Evolutionary conservation across 768 basidiomycete genomes (phyloP).

Genomic region (Russula lepida): DNA sequence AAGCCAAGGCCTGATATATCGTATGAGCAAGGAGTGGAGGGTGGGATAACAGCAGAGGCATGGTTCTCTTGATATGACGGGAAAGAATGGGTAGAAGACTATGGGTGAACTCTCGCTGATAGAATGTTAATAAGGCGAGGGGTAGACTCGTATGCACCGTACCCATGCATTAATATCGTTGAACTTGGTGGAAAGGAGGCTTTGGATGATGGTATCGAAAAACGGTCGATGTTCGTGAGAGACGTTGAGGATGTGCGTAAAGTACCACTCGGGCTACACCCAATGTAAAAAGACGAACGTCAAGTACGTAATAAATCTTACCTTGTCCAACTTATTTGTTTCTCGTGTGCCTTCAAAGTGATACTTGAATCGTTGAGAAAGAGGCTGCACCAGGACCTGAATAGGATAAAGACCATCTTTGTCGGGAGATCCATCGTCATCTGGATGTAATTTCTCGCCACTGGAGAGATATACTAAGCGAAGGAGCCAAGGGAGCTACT

Average conservation of each 20-base stretch:
- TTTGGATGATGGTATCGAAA: constrained; percentile 68
- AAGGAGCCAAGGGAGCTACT: neutral
- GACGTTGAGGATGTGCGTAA: constrained; percentile 83
- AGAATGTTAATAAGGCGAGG: constrained; percentile 3
- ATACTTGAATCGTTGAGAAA: constrained; percentile 84
- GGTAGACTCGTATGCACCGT: constrained; percentile 21
- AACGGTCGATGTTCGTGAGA: constrained; percentile 79
- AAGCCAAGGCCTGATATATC: constrained; percentile 83
- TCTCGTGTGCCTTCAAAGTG: constrained; percentile 84
- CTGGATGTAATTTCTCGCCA: constrained; percentile 40
- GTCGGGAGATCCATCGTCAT: constrained; percentile 24
- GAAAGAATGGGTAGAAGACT: constrained; percentile 71
- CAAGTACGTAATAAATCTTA: constrained; percentile 22
- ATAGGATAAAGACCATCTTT: constrained; percentile 71
- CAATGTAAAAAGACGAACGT: neutral
- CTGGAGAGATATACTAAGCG: constrained; percentile 29
- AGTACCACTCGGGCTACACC: constrained; percentile 90
- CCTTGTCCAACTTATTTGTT: constrained; percentile 93
- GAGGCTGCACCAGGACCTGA: constrained; percentile 74
- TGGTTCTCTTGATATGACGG: constrained; percentile 63
- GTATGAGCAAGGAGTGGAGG: constrained; percentile 91
- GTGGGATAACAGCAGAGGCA: constrained; percentile 64
- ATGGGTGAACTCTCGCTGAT: constrained; percentile 73
- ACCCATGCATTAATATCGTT: constrained; percentile 70
- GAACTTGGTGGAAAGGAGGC: constrained; percentile 53